Conservation (phyloP, 1,139 yeast genomes). For the Pichia sp. region DNA sequence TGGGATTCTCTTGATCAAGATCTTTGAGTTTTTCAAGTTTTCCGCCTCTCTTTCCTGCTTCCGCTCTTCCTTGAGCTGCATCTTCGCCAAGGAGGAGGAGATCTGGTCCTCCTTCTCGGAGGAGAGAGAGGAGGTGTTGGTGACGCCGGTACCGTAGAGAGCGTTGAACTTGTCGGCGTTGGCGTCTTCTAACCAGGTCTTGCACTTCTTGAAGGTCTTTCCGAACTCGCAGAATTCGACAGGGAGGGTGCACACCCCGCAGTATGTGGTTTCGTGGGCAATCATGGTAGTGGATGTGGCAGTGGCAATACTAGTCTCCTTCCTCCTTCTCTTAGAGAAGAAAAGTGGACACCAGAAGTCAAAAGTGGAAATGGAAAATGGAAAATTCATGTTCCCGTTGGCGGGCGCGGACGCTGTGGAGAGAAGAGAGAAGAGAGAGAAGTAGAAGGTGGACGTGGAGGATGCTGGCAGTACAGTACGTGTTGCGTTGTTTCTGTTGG, state of each 20-base stretch:
- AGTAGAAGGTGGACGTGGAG: too few relatives aligned
- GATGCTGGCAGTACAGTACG: too few relatives aligned
- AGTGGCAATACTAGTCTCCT: too few relatives aligned
- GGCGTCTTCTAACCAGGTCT: slow-evolving; percentile 69
- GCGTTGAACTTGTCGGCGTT: slow-evolving; percentile 56
- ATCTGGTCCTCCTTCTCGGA: slow-evolving; percentile 80
- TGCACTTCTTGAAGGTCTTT: slow-evolving; percentile 76
- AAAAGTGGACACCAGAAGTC: too few relatives aligned
- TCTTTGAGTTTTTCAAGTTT: slow-evolving; percentile 76
- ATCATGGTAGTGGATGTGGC: background rate
- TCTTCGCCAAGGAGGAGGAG: slow-evolving; percentile 77
- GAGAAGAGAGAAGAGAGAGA: too few relatives aligned
- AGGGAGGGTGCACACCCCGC: slow-evolving; percentile 85
- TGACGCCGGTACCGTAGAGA: slow-evolving; percentile 59
- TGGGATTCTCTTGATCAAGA: slow-evolving; percentile 81
- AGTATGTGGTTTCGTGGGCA: slow-evolving; percentile 43
- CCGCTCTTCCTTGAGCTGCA: slow-evolving; percentile 87
- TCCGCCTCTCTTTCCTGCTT: slow-evolving; percentile 83
- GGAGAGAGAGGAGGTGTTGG: slow-evolving; percentile 48
- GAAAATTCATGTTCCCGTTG: too few relatives aligned
- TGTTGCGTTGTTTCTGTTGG: too few relatives aligned
- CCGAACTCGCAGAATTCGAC: slow-evolving; percentile 97
- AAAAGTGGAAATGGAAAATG: too few relatives aligned
- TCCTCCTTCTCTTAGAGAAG: too few relatives aligned
- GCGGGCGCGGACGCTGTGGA: too few relatives aligned